phyloP scores from a whole-genome alignment of 768 basidiomycete genomes.

The Serendipita sp. region DNA sequence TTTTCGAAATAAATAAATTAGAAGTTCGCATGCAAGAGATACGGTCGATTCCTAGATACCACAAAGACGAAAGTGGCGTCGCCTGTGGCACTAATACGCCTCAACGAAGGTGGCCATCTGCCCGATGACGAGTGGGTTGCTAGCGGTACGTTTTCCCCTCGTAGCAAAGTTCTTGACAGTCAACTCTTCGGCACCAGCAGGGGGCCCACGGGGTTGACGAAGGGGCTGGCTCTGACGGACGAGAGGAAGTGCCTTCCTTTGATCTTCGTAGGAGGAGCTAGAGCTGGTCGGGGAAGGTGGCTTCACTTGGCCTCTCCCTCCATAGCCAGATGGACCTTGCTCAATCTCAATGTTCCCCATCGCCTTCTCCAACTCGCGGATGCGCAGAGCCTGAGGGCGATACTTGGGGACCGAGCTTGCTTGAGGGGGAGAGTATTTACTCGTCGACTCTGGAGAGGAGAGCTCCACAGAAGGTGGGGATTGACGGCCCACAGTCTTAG shows the following conservation, averaged over 20 bases:
- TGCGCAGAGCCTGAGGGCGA: slow-evolving; percentile 54
- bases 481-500: slow-evolving; percentile 24
- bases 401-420: slow-evolving; percentile 20
- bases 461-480: slow-evolving; percentile 49
- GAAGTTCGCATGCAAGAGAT: not conserved
- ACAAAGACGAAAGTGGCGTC: too few species aligned
- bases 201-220: slow-evolving; percentile 78
- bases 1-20: not conserved
- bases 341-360: slow-evolving; percentile 21
- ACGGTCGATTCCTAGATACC: not conserved
- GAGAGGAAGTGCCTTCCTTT: slow-evolving; percentile 35
- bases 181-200: slow-evolving; percentile 71
- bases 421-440: slow-evolving; percentile 29
- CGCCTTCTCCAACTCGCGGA: slow-evolving; percentile 16
- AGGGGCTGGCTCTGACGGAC: slow-evolving; percentile 40
- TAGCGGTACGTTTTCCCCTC: slow-evolving; percentile 68
- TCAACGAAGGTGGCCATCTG: slow-evolving; percentile 38
- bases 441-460: slow-evolving; percentile 49
- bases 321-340: slow-evolving; percentile 29
- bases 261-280: slow-evolving; percentile 19
- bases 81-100: slow-evolving; percentile 16
- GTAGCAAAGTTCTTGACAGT: slow-evolving; percentile 80
- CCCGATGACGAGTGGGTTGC: slow-evolving; percentile 61
- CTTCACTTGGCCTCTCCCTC: slow-evolving; percentile 32
- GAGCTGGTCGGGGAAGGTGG: slow-evolving; percentile 12